These are phyloP conservation scores for Phytopythium helicoides DNA, from an alignment of 352 stramenopile species.

Conservation along the genomic window DNA sequence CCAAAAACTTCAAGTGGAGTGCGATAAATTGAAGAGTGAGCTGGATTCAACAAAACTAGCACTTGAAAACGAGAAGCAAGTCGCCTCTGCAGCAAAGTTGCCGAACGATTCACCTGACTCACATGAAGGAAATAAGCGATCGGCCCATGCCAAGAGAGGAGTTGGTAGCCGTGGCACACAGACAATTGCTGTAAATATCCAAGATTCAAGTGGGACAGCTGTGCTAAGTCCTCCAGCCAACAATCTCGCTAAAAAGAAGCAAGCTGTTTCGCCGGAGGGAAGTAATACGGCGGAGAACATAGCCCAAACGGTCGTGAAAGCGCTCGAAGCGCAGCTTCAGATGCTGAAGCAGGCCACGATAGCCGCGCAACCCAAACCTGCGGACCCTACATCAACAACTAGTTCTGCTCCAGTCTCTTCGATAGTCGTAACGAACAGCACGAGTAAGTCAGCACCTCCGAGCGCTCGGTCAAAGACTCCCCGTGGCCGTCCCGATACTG, in stretches of 20 bases:
- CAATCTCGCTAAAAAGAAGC: background rate
- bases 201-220: background rate
- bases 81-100: background rate
- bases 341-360: conserved; percentile 11
- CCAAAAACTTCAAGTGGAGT: background rate
- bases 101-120: background rate
- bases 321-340: conserved; percentile 35
- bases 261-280: background rate
- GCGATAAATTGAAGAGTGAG: background rate
- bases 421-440: background rate
- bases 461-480: background rate
- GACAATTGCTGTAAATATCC: background rate
- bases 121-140: background rate
- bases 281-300: conserved; percentile 28
- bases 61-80: background rate
- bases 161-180: conserved; percentile 1
- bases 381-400: background rate
- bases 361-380: conserved; percentile 8
- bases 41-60: background rate
- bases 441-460: background rate
- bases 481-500: background rate
- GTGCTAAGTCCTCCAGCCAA: background rate
- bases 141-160: background rate
- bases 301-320: conserved; percentile 35
- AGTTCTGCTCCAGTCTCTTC: background rate